Base-by-base conservation (phyloP, 1,139 yeast genomes). In the Yamadazyma epiphylla region DNA sequence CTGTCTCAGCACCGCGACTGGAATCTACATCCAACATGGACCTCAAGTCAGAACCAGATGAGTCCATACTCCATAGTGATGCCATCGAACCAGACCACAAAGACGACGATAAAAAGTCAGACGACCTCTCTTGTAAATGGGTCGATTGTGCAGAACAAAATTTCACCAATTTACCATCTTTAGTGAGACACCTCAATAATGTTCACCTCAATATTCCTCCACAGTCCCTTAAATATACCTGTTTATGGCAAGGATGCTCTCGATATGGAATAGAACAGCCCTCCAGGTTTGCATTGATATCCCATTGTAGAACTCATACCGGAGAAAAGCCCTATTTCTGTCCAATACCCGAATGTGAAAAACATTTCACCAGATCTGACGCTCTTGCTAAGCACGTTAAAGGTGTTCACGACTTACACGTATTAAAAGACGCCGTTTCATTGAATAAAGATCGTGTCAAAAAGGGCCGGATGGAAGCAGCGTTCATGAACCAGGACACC, bases 291-390 rank as follows among this genome's bases (percentile, higher is more conserved):
- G 81, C 81, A 1, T 61, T 81, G 20, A 65, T 77, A 1, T 65
- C 81, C 0, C 89, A 81, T 48, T 62, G 80, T 45, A 54, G 86
- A 30, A 64, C 76, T 2, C 89, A 81, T 48, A 75, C 85, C 0
- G 80, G 83, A 0, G 85, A 79, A 45, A 70, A 71, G 42, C 85
- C 85, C 19, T 79, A 75, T 46, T 75, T 68, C 41, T 83, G 94
- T 48, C 69, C 78, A 0, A 64, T 80, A 10, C 87, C 87, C 1
- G 87, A 80, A 45, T 83, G 91, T 54, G 74, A 71, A 35, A 69
- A 75, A 37, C 70, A 69, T 30, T 80, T 80, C 45, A 67, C 76
- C 1, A 52, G 80, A 34, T 63, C 79, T 1, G 85, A 77, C 39
- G 83, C 80, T 1, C 58, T 83, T 39, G 71, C 80, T 10, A 71